phyloP scores from a whole-genome alignment of 805 yeast species.

The Yueomyces sp. region DNA sequence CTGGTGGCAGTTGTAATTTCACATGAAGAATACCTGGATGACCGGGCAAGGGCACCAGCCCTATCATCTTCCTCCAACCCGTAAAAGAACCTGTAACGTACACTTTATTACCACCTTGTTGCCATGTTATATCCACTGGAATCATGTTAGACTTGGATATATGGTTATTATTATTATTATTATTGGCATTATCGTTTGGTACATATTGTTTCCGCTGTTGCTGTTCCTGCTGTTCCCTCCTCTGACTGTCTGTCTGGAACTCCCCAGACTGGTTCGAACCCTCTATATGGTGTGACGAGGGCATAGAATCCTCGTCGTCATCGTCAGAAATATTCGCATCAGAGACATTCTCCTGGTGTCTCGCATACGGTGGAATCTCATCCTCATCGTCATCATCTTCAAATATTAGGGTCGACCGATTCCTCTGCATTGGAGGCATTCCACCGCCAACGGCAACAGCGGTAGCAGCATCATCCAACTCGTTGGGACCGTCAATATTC shows the following conservation, averaged over 20 bases:
- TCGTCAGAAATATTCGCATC: conserved; percentile 2
- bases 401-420: conserved; percentile 60
- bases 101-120: conserved; percentile 90
- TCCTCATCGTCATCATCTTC: conserved; percentile 35
- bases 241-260: not conserved
- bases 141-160: conserved; percentile 9
- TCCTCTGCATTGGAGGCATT: conserved; percentile 25
- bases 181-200: conserved; percentile 1
- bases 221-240: conserved; percentile 1
- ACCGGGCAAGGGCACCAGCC: conserved; percentile 36
- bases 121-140: conserved; percentile 74
- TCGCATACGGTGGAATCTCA: conserved; percentile 33
- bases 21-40: conserved; percentile 37
- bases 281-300: conserved; percentile 10
- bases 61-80: conserved; percentile 97
- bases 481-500: conserved; percentile 22
- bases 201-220: not conserved
- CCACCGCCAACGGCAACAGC: conserved; percentile 3
- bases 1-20: conserved; percentile 68
- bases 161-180: not conserved
- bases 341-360: conserved; percentile 15
- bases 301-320: conserved; percentile 9
- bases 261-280: not conserved
- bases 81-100: conserved; percentile 97
- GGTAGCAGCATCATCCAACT: conserved; percentile 2